Conservation (phyloP, 495 filamentous ascomycete species). For the Daldinia caldariorum region DNA sequence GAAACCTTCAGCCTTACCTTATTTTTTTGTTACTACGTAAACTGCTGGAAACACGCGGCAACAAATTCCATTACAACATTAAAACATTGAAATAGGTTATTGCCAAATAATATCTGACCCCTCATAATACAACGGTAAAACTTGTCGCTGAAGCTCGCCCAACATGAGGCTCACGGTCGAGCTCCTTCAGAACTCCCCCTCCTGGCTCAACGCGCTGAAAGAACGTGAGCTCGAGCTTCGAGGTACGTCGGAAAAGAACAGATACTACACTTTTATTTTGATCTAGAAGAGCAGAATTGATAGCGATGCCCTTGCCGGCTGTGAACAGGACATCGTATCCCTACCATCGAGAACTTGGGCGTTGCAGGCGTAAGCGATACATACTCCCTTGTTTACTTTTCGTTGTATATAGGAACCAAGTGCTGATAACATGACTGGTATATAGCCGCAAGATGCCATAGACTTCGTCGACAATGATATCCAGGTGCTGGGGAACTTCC, state of each 20-base stretch:
- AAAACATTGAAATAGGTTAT: too few relatives aligned
- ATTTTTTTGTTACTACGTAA: too few relatives aligned
- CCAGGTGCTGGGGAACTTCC: conserved; percentile 87
- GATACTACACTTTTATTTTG: conserved; percentile 84
- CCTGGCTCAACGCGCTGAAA: conserved; percentile 96
- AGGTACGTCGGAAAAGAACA: conserved; percentile 99
- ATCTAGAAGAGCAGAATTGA: conserved; percentile 79
- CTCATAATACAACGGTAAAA: too few relatives aligned
- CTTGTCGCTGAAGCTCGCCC: conserved; percentile 25
- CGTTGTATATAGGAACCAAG: background rate
- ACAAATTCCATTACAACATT: too few relatives aligned
- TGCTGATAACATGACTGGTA: background rate
- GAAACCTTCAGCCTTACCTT: too few relatives aligned
- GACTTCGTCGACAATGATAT: conserved; percentile 99
- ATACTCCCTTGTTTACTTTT: conserved; percentile 17
- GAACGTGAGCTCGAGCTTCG: conserved; percentile 98
- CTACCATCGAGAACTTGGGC: conserved; percentile 97
- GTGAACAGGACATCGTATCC: conserved; percentile 94
- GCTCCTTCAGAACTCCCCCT: conserved; percentile 88
- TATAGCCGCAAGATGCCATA: conserved; percentile 84
- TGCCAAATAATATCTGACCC: too few relatives aligned
- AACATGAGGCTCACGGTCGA: conserved; percentile 94
- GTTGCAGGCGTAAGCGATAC: conserved; percentile 83
- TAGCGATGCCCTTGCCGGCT: conserved; percentile 67
- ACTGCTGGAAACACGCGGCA: too few relatives aligned